Evolutionary conservation across 345 rosid species (phyloP).

Genomic region (Populus nigra): DNA sequence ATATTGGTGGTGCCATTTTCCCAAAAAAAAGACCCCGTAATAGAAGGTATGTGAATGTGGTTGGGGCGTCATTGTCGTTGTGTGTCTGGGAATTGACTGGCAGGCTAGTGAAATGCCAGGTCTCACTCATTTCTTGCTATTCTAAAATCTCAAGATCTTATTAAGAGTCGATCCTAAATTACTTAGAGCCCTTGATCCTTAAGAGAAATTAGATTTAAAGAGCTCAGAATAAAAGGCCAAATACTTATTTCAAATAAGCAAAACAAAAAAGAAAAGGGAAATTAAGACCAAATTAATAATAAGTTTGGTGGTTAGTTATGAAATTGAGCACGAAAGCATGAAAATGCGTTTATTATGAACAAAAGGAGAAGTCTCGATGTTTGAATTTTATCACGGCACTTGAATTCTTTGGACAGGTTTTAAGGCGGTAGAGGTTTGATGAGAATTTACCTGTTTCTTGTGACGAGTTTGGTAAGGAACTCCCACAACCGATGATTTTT

Average conservation of each 20-base stretch:
- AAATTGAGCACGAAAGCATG: slow-evolving; percentile 3
- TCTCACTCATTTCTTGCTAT: background rate
- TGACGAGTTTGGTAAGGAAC: slow-evolving; percentile 66
- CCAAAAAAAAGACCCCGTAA: background rate
- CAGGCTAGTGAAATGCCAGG: background rate
- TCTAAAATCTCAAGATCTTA: background rate
- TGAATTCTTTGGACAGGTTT: background rate
- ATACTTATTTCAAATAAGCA: background rate
- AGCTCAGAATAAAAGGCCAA: background rate
- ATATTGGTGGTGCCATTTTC: background rate
- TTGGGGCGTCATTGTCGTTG: background rate
- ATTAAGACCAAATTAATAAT: background rate
- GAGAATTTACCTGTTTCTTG: slow-evolving; percentile 71
- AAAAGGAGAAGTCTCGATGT: background rate
- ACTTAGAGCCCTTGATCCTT: background rate
- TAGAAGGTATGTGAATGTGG: background rate
- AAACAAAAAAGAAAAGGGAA: background rate
- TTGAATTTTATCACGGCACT: background rate
- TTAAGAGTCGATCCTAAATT: background rate
- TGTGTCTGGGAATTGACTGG: background rate
- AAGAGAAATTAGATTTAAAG: background rate
- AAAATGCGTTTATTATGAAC: background rate
- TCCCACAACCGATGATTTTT: slow-evolving; percentile 91
- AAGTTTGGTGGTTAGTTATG: slow-evolving; percentile 21
- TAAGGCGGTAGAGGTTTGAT: background rate